phyloP scores from a whole-genome alignment of 176 grass and related monocot species.

The sorghum (Sorghum bicolor) region Sorghum_bicolor_NCBIv3 NC_012873.2:58260001-58260500 shows the following conservation, averaged over 20 bases:
- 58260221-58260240: not conserved
- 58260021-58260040: not conserved
- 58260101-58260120: not conserved
- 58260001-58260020: not conserved
- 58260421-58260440: slow-evolving; percentile 78
- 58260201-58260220: no score
- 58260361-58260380: slow-evolving; percentile 50
- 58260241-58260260: not conserved
- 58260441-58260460: slow-evolving; percentile 86
- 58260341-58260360: slow-evolving; percentile 9
- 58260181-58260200: not conserved
- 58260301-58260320: slow-evolving; percentile 49
- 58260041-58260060: not conserved
- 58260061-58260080: not conserved
- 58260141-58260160: slow-evolving; percentile 5
- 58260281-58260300: slow-evolving; percentile 43
- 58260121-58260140: not conserved
- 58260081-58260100: slow-evolving; percentile 20
- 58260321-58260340: slow-evolving; percentile 55
- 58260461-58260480: not conserved
- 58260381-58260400: slow-evolving; percentile 53
- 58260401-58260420: slow-evolving; percentile 57
- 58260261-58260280: not conserved
- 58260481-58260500: not conserved
- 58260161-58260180: slow-evolving; percentile 12